Conservation (phyloP, 2,329 filamentous ascomycete genomes). For the Eutypa lata region DNA sequence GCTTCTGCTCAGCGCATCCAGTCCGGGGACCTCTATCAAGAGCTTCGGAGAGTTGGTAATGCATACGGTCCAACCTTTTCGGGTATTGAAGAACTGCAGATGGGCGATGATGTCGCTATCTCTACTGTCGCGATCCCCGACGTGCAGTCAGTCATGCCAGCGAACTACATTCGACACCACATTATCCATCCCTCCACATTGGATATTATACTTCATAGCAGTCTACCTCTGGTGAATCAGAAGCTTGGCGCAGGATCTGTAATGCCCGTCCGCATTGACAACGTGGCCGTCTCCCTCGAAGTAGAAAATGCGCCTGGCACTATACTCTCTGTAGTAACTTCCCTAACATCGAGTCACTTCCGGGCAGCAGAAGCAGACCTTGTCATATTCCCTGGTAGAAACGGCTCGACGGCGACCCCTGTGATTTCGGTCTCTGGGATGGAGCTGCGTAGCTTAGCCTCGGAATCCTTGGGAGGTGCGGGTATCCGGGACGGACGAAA, state of each 20-base stretch:
- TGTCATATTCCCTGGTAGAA: background rate
- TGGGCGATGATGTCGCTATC: background rate
- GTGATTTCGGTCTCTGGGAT: background rate
- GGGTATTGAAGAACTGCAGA: conserved; percentile 1
- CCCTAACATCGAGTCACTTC: background rate
- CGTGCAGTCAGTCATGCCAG: conserved; percentile 24
- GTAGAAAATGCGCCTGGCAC: background rate
- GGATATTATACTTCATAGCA: conserved; percentile 21
- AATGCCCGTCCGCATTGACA: background rate
- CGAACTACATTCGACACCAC: conserved; percentile 23
- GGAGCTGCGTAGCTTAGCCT: background rate
- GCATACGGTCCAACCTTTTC: conserved; percentile 15
- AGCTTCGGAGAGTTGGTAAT: conserved; percentile 10
- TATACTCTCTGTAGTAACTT: background rate
- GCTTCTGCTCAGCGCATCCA: background rate
- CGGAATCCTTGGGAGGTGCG: background rate
- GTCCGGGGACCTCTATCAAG: conserved; percentile 12
- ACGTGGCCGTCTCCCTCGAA: background rate
- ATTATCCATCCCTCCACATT: conserved; percentile 32
- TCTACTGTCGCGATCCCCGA: conserved; percentile 8
- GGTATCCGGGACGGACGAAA: background rate
- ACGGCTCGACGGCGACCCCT: background rate
- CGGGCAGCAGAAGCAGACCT: background rate
- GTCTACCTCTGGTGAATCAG: conserved; percentile 5
- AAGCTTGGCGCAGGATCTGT: background rate